These are phyloP conservation scores for Serendipita sp. DNA, from an alignment of 768 basidiomycete species.

Conservation along the genomic window DNA sequence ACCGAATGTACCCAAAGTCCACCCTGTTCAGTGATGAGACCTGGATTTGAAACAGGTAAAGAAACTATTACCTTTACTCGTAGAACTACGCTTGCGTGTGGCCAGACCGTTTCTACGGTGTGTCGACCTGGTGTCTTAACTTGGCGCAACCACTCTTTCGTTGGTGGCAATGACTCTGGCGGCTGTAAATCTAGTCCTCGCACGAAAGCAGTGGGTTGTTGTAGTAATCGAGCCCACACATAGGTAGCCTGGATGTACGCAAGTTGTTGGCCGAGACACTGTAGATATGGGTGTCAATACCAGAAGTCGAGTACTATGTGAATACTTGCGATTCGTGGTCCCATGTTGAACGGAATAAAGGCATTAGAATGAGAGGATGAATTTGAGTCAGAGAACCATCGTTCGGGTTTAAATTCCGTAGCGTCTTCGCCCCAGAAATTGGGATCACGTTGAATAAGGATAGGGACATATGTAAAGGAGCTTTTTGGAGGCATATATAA, in stretches of 20 bases:
- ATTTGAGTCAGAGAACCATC: constrained; percentile 54
- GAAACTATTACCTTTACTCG: constrained; percentile 40
- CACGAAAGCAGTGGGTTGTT: constrained; percentile 43
- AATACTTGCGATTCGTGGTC: constrained; percentile 35
- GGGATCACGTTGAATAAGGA: constrained; percentile 50
- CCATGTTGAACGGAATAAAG: constrained; percentile 59
- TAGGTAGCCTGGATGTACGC: constrained; percentile 65
- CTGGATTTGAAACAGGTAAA: neutral
- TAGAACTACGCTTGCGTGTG: constrained; percentile 45
- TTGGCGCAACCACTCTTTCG: constrained; percentile 22
- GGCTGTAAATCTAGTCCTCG: constrained; percentile 49
- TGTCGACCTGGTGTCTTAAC: constrained; percentile 27
- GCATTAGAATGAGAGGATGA: constrained; percentile 31
- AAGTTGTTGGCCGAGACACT: constrained; percentile 62
- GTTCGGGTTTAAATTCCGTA: constrained; percentile 58
- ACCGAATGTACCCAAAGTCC: constrained; percentile 12
- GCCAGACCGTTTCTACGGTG: constrained; percentile 41
- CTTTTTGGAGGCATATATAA: constrained; percentile 45
- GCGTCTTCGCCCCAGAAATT: constrained; percentile 62
- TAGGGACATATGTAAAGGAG: constrained; percentile 39
- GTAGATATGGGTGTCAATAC: constrained; percentile 5
- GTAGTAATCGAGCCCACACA: constrained; percentile 50
- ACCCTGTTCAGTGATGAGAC: constrained; percentile 7
- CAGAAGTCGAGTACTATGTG: neutral
- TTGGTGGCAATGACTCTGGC: constrained; percentile 40